Evolutionary conservation across 192 early-diverging fungal species (phyloP).

Genomic region (Backusella tarrabulga): DNA sequence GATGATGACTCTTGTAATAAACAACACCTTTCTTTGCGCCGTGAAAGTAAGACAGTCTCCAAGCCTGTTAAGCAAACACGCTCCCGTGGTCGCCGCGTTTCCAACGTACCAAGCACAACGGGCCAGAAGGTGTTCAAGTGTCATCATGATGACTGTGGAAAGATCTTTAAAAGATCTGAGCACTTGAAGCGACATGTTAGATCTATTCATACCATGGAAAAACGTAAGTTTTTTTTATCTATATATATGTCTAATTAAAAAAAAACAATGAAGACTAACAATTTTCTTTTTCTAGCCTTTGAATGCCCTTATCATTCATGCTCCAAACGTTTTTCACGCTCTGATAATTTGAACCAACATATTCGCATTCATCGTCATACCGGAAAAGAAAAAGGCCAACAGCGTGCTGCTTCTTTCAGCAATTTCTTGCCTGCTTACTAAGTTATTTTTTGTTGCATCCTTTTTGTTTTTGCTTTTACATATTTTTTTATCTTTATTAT

Average conservation of each 20-base stretch:
- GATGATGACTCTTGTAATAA: constrained; percentile 2
- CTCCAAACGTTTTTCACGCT: constrained; percentile 56
- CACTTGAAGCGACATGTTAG: constrained; percentile 58
- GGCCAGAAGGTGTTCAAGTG: constrained; percentile 54
- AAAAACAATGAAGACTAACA: background rate
- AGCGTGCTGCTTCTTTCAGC: constrained; percentile 10
- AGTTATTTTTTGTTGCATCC: background rate
- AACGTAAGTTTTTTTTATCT: constrained; percentile 43
- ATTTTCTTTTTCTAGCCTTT: constrained; percentile 35
- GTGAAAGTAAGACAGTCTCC: background rate
- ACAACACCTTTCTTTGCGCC: background rate
- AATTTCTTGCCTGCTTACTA: constrained; percentile 10
- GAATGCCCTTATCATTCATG: constrained; percentile 52
- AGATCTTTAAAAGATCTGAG: constrained; percentile 58
- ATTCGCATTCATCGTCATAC: constrained; percentile 58
- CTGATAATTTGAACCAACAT: constrained; percentile 58
- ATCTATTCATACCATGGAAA: constrained; percentile 60
- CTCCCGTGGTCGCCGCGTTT: constrained; percentile 51
- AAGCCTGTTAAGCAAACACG: constrained; percentile 20
- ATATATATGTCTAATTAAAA: background rate
- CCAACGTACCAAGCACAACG: constrained; percentile 43
- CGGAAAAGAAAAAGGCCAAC: constrained; percentile 38
- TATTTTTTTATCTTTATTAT: background rate
- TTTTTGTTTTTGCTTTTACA: background rate
- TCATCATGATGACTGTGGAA: constrained; percentile 52